Base-by-base conservation (phyloP, 768 basidiomycete genomes). In the Chiua virens region DNA sequence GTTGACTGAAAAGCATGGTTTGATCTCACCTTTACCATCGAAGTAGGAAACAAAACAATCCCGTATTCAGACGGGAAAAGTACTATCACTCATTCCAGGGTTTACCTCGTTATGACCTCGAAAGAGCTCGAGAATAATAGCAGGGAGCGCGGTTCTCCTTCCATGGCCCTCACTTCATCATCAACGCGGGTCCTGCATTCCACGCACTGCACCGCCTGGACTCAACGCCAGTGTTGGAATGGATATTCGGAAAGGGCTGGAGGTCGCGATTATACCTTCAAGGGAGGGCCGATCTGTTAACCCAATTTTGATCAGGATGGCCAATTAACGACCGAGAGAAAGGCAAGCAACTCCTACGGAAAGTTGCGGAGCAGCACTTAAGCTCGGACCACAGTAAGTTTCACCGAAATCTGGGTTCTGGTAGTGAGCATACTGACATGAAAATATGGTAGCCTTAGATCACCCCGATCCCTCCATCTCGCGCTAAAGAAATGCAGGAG, bases 141-240 rank as follows among this genome's bases (percentile, higher is more conserved):
- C 25, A 42, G n/a, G 22, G 56, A 58, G 45, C 47, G 57, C 10
- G 60, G 58, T 27, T 65, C 6, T 67, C 60, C 49, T 56, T 67
- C 36, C 64, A 65, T 15, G 50, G 55, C 1, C 8, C 60, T 6
- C 64, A 65, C 37, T 14, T 35, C 10, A 54, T 65, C 39, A 45
- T 67, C n/a, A 66, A 65, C 9, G 64, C 50, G 0, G 57, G 57
- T 6, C 64, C 66, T 18, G 49, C 50, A 11, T 27, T 65, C n/a
- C 54, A 58, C n/a, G 63, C 54, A 14, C 45, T 67, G 18, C 54
- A 57, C 46, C n/a, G n/a, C n/a, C n/a, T n/a, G n/a, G n/a, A n/a
- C n/a, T n/a, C n/a, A n/a, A n/a, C n/a, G n/a, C 23, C 57, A 4
- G 54, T 56, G 62, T 58, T 45, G 17, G 54, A 49, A 47, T 64